Base-by-base conservation (phyloP, 2,329 filamentous ascomycete genomes). In the Rhytidhysteron rufulum region DNA sequence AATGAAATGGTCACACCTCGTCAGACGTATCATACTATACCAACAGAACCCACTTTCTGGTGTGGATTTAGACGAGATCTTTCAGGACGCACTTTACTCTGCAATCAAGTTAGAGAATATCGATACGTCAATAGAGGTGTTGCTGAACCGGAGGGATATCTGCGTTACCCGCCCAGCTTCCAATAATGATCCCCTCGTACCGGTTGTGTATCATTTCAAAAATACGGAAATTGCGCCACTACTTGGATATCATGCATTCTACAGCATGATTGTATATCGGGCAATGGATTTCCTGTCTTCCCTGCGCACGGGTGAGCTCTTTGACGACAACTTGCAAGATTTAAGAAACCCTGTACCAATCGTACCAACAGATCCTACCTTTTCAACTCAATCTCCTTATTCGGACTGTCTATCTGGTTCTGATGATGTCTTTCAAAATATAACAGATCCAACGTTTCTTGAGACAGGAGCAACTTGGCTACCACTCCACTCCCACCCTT, bases 281-380 rank as follows among this genome's bases (percentile, higher is more conserved):
- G 32, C 42, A n/a, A 22, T 40, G 20, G 37, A 37, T 5, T 19
- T 40, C 21, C 32, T 44, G 4, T 41, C 33, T 17, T 30, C 41
- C 18, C 25, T 40, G 4, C 22, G 13, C 13, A 7, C 24, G 13
- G 13, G 24, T 13, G 13, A 27, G 41, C 20, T 24, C 27, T 33
- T 9, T 18, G 8, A 13, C 24, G 13, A 13, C 13, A n/a, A 33
- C n/a, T 13, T 19, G 20, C 15, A 30, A n/a, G n/a, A n/a, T n/a
- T n/a, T n/a, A n/a, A n/a, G n/a, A n/a, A 27, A 27, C 24, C 13
- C 7, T 13, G 24, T 13, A 5, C n/a, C 31, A 9, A 9, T 18
- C 8, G 13, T 8, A 7, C 24, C 37, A 11, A n/a, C 18, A 16
- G 19, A 43, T 13, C 15, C 20, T 34, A 19, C 10, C 19, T 6